These are phyloP conservation scores for Monosporascus cannonballus DNA, from an alignment of 2,329 filamentous ascomycete genomes.

Conservation along the genomic window DNA sequence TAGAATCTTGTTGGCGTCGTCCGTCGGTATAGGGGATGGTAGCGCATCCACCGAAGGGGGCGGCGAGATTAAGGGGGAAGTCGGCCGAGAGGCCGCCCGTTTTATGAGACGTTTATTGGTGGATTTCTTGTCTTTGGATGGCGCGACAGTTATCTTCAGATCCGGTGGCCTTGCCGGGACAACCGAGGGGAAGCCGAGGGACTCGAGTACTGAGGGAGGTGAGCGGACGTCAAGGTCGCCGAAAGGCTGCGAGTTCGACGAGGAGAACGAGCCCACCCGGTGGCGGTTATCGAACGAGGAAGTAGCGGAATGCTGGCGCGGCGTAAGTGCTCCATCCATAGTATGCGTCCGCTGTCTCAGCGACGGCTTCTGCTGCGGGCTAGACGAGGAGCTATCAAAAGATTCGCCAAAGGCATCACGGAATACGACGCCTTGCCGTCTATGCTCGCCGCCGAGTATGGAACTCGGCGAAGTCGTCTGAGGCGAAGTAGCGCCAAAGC, in stretches of 20 bases:
- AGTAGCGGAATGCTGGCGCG: conserved; percentile 37
- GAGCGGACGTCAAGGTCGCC: conserved; percentile 38
- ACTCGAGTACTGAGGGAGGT: conserved; percentile 35
- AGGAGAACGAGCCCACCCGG: conserved; percentile 66
- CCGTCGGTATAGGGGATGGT: conserved; percentile 52
- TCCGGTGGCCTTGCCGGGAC: conserved; percentile 28
- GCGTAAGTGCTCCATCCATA: conserved; percentile 43
- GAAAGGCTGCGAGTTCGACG: conserved; percentile 49
- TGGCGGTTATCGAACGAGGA: conserved; percentile 47
- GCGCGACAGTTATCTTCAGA: conserved; percentile 26
- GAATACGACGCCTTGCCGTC: conserved; percentile 56
- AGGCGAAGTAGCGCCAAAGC: conserved; percentile 31
- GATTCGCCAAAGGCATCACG: conserved; percentile 48
- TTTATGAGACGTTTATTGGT: conserved; percentile 49
- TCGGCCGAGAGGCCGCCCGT: conserved; percentile 49
- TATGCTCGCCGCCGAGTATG: conserved; percentile 36
- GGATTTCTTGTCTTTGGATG: conserved; percentile 40
- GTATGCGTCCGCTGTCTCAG: conserved; percentile 52
- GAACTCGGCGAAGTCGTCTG: conserved; percentile 41
- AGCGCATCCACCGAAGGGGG: conserved; percentile 56
- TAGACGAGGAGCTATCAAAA: conserved; percentile 41
- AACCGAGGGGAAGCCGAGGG: conserved; percentile 36
- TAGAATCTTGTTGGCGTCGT: conserved; percentile 66
- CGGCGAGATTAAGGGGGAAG: conserved; percentile 48
- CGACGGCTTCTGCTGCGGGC: conserved; percentile 28